Percentiles rank a stretch among this genome's conserved stretches.
phyloP scores from a whole-genome alignment of 2,329 filamentous ascomycete species.

The Myotisia sp. region DNA sequence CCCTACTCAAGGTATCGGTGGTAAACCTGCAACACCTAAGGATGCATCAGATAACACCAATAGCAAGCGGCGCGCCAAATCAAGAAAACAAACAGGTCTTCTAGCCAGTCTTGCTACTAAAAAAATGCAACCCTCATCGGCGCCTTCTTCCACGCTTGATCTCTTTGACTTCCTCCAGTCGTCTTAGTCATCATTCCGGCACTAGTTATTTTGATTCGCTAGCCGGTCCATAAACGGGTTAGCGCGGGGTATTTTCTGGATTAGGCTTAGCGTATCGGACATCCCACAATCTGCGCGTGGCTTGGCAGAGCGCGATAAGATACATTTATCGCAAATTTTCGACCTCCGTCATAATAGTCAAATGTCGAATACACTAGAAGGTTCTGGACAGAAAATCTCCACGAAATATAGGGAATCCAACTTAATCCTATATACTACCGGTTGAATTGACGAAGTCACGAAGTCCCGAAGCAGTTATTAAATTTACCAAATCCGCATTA shows the following conservation, averaged over 20 bases:
- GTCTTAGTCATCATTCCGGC: constrained; percentile 10
- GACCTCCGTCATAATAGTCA: too few relatives aligned
- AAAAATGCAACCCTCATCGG: constrained; percentile 15
- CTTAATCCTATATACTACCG: too few relatives aligned
- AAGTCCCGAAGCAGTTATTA: too few relatives aligned
- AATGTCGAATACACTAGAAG: too few relatives aligned
- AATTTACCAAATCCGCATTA: too few relatives aligned
- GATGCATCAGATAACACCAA: constrained; percentile 27
- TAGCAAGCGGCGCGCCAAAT: constrained; percentile 43
- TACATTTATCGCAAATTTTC: too few relatives aligned
- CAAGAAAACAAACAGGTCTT: constrained; percentile 40
- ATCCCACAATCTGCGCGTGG: too few relatives aligned
- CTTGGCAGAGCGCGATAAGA: too few relatives aligned
- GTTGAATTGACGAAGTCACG: too few relatives aligned
- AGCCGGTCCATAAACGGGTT: constrained; percentile 17
- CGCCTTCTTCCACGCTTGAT: constrained; percentile 28
- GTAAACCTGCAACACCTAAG: constrained; percentile 7
- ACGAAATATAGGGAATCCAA: too few relatives aligned
- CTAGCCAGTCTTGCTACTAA: constrained; percentile 39
- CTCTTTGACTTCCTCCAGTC: constrained; percentile 42
- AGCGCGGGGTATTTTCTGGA: constrained; percentile 21
- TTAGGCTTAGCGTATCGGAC: constrained; percentile 6
- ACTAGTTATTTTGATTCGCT: constrained; percentile 4
- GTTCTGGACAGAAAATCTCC: too few relatives aligned
- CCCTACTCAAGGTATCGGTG: neutral